phyloP scores from a whole-genome alignment of 345 rosid genomes.

The Physaria fendleri region DNA sequence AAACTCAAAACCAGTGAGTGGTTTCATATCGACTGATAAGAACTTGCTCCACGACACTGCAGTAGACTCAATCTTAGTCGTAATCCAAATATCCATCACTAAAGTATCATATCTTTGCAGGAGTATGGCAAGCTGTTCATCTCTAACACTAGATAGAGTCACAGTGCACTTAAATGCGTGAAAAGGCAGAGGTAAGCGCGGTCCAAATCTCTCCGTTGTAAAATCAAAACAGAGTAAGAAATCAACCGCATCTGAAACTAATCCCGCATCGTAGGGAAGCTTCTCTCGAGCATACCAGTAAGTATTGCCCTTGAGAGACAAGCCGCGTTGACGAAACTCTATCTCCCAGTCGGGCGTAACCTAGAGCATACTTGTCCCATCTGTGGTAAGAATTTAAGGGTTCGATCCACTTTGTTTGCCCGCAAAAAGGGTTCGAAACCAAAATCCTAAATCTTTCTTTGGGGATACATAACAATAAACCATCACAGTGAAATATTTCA shows the following conservation, averaged over 20 bases:
- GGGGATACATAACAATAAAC: neutral
- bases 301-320: neutral
- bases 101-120: too few species aligned
- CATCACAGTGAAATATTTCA: neutral
- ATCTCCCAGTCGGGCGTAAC: neutral
- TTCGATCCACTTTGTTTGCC: neutral
- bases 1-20: neutral
- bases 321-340: neutral
- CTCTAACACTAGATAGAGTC: conserved; percentile 8
- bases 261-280: neutral
- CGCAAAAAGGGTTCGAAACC: neutral
- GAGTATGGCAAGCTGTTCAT: neutral
- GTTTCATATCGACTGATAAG: neutral
- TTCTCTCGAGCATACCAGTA: neutral
- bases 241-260: neutral
- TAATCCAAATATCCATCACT: too few species aligned
- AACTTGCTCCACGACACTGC: conserved; percentile 5
- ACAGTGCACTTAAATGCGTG: neutral
- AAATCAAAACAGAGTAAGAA: conserved; percentile 6
- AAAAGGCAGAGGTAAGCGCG: neutral
- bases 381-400: neutral
- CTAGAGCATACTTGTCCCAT: neutral
- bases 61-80: too few species aligned
- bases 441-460: neutral
- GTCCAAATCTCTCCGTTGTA: neutral